Percentiles rank a stretch among this genome's conserved stretches.
These are phyloP conservation scores for Hyphodiscus hymeniophilus DNA, from an alignment of 495 filamentous ascomycete genomes.

Conservation along the genomic window DNA sequence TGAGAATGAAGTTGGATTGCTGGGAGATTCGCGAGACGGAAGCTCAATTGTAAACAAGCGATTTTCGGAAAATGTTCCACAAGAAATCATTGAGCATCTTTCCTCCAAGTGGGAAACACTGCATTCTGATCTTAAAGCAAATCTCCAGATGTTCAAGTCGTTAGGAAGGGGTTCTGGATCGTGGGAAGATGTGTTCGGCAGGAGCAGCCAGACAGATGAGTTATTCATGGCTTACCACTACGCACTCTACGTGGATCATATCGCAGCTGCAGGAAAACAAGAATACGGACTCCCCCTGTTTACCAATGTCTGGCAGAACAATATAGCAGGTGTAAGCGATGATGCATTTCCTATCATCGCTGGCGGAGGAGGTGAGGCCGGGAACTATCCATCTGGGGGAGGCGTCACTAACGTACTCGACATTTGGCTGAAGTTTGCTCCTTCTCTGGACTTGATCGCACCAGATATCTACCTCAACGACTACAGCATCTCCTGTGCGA, in stretches of 20 bases:
- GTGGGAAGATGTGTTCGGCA: conserved; percentile 36
- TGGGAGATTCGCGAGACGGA: conserved; percentile 39
- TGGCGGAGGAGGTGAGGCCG: conserved; percentile 35
- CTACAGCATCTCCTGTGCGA: conserved; percentile 31
- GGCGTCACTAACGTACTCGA: conserved; percentile 33
- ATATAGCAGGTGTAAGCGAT: conserved; percentile 22
- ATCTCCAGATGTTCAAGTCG: conserved; percentile 11
- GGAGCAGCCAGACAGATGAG: conserved; percentile 33
- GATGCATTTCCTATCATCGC: conserved; percentile 27
- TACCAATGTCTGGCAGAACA: conserved; percentile 41
- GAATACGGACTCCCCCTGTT: conserved; percentile 37
- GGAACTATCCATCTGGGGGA: conserved; percentile 40
- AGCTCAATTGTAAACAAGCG: conserved; percentile 26
- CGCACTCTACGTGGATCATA: conserved; percentile 34
- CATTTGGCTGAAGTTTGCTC: conserved; percentile 35
- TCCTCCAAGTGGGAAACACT: conserved; percentile 26
- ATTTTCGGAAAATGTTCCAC: conserved; percentile 30
- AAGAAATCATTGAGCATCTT: conserved; percentile 27
- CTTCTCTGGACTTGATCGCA: conserved; percentile 38
- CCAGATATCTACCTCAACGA: conserved; percentile 42
- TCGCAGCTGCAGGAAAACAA: conserved; percentile 33
- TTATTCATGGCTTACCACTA: conserved; percentile 45
- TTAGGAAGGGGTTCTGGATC: conserved; percentile 11
- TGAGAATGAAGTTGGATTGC: conserved; percentile 38
- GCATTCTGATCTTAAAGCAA: conserved; percentile 26